A percentile compares a stretch with the other conserved stretches of the same genome.
Conservation (phyloP, 257 asterid genomes). For the Solanum ahanhuiri region DNA sequence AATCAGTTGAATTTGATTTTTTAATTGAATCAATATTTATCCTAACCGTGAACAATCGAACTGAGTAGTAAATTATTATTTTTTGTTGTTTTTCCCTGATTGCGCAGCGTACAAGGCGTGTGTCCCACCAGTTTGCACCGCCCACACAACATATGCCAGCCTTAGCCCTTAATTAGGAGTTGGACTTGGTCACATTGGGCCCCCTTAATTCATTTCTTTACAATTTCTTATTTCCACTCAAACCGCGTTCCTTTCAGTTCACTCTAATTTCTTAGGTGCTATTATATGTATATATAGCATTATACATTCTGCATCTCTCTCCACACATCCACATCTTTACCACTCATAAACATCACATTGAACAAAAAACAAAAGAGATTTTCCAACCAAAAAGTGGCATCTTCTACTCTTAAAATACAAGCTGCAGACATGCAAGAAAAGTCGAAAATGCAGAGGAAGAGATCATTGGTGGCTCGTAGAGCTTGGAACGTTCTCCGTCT, state of each 20-base stretch:
- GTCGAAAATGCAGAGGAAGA: constrained; percentile 24
- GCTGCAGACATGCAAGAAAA: constrained; percentile 1
- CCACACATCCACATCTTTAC: neutral
- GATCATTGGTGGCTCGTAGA: constrained; percentile 20
- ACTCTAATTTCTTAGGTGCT: neutral
- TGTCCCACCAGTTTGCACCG: neutral
- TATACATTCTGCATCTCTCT: neutral
- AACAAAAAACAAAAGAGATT: neutral
- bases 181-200: neutral
- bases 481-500: constrained; percentile 57
- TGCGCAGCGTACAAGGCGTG: neutral
- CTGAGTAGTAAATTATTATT: too few species aligned
- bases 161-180: neutral
- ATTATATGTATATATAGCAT: neutral
- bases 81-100: neutral
- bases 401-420: neutral
- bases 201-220: neutral
- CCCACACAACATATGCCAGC: neutral
- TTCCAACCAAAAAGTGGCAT: neutral
- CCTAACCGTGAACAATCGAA: neutral
- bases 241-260: neutral
- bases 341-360: neutral
- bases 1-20: neutral
- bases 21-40: neutral
- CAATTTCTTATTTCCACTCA: neutral